A percentile compares a stretch with the other conserved stretches of the same genome.
Evolutionary conservation across 2,329 filamentous ascomycete genomes (phyloP).

Genomic region (Alternaria hordeiaustralica): DNA sequence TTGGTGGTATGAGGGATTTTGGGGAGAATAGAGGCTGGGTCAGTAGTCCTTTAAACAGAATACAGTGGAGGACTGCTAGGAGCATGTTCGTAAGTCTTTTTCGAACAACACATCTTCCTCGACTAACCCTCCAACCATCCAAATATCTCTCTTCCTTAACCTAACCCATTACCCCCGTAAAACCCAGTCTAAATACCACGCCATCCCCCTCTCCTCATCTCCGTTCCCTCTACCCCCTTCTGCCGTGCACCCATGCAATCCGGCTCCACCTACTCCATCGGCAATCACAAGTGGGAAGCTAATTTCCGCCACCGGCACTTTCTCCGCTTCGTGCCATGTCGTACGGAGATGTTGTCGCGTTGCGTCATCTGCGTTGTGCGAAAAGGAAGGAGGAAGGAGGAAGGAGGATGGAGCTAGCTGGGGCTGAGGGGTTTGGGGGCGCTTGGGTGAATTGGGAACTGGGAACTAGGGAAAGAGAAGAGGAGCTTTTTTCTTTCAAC

Average conservation of each 20-base stretch:
- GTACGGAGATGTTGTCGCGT: background rate
- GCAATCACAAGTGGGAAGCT: background rate
- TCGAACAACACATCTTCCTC: too few relatives aligned
- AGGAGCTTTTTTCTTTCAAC: too few relatives aligned
- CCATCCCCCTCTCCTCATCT: background rate
- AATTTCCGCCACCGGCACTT: background rate
- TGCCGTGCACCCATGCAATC: background rate
- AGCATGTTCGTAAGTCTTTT: fast-evolving
- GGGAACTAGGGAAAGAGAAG: too few relatives aligned
- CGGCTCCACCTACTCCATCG: background rate
- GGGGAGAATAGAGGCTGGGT: too few relatives aligned
- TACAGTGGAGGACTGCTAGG: fast-evolving
- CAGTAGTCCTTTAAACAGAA: fast-evolving
- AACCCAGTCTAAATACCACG: too few relatives aligned
- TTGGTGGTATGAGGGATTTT: background rate
- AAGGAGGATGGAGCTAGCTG: too few relatives aligned
- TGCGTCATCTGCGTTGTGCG: background rate
- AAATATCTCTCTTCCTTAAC: too few relatives aligned
- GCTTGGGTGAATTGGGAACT: too few relatives aligned
- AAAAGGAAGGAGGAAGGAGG: background rate
- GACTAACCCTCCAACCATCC: too few relatives aligned
- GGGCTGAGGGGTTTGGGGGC: too few relatives aligned
- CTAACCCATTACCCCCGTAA: too few relatives aligned
- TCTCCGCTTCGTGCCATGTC: background rate
- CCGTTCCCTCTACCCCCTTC: background rate